A percentile compares a stretch with the other conserved stretches of the same genome.
These are phyloP conservation scores for Toxoplasma gondii DNA, from an alignment of 169 alveolate genomes.

Conservation along the genomic window DNA sequence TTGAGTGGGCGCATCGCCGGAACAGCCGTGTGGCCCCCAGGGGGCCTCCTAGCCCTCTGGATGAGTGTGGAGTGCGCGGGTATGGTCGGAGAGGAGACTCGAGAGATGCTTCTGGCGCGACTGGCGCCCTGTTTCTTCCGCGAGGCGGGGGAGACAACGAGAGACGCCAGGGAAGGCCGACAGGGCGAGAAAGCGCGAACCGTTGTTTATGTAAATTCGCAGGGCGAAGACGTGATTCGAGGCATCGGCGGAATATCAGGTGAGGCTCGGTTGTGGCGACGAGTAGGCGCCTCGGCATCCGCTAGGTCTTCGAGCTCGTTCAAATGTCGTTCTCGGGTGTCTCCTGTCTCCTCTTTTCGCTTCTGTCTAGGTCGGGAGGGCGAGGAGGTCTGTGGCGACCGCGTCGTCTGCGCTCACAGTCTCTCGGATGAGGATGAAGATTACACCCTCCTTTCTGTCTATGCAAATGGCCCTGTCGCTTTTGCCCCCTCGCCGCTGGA, in stretches of 20 bases:
- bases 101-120: neutral
- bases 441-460: neutral
- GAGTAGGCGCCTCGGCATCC: neutral
- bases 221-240: neutral
- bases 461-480: neutral
- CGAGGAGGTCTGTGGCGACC: neutral
- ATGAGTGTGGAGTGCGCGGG: constrained; percentile 42
- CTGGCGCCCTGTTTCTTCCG: neutral
- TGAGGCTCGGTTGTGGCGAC: neutral
- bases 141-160: neutral
- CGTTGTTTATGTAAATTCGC: neutral
- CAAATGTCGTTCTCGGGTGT: no score
- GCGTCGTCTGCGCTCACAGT: neutral
- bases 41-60: neutral
- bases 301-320: neutral
- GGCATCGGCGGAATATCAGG: neutral
- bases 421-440: neutral
- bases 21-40: constrained; percentile 30
- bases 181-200: neutral
- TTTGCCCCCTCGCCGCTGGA: neutral
- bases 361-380: neutral
- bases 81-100: neutral
- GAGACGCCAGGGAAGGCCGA: neutral
- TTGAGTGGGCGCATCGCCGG: neutral
- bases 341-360: neutral